These are phyloP conservation scores for Eucalyptus decipiens DNA, from an alignment of 345 rosid genomes.

Conservation along the genomic window DNA sequence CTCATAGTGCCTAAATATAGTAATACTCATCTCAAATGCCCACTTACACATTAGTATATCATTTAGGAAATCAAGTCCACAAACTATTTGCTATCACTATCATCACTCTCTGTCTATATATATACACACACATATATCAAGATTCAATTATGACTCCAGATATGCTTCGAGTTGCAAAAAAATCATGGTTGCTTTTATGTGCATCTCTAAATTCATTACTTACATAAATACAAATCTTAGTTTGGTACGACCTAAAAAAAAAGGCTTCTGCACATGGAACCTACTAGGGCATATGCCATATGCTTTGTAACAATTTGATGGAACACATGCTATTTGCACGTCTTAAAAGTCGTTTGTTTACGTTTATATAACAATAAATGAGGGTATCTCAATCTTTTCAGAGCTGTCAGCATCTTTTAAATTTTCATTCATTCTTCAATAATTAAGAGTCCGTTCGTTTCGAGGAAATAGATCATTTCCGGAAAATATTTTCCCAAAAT, in stretches of 20 bases:
- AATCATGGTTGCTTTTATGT: not conserved
- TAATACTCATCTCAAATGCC: not conserved
- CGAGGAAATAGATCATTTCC: accelerated
- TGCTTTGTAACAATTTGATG: not conserved
- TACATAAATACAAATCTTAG: not conserved
- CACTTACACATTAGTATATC: not conserved
- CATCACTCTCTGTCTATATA: not conserved
- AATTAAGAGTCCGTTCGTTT: not conserved
- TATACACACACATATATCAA: not conserved
- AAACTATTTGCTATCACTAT: not conserved
- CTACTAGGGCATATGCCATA: not conserved
- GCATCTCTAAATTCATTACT: not conserved
- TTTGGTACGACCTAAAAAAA: not conserved
- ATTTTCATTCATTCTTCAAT: not conserved
- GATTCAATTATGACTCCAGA: not conserved
- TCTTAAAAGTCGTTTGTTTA: not conserved
- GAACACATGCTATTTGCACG: not conserved
- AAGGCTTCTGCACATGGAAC: not conserved
- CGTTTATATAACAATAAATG: not conserved
- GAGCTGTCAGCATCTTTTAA: not conserved
- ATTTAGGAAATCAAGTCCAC: not conserved
- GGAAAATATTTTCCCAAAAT: no score
- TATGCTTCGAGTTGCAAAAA: not conserved
- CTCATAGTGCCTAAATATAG: not conserved
- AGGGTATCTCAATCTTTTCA: not conserved